These are phyloP conservation scores for Cytospora piceae DNA, from an alignment of 2,329 filamentous ascomycete genomes.

Conservation along the genomic window DNA sequence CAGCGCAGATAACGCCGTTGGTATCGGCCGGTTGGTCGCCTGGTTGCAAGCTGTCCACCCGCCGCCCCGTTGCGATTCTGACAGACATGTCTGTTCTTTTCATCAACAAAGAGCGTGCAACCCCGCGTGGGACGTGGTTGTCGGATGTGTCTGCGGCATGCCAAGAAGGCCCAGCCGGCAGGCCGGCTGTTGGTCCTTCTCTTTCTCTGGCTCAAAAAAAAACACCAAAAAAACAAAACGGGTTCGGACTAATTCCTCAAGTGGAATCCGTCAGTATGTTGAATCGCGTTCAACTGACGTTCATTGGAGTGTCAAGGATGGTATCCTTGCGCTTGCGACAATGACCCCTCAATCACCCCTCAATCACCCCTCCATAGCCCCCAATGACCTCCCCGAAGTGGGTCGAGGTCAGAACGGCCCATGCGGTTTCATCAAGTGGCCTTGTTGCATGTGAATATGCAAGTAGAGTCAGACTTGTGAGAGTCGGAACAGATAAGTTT, in stretches of 20 bases:
- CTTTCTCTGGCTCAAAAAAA: neutral
- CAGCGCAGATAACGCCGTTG: conserved; percentile 24
- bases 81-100: conserved; percentile 5
- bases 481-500: neutral
- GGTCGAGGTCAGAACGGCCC: conserved; percentile 1
- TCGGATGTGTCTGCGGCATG: conserved; percentile 11
- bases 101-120: conserved; percentile 13
- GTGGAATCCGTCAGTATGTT: neutral
- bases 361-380: neutral
- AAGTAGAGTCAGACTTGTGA: conserved; percentile 4
- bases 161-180: conserved; percentile 5
- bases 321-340: conserved; percentile 14
- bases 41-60: neutral
- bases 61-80: conserved; percentile 20
- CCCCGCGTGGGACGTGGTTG: conserved; percentile 7
- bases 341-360: conserved; percentile 14
- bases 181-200: neutral
- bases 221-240: neutral
- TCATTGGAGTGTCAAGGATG: conserved; percentile 2
- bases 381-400: conserved; percentile 15
- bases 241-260: conserved; percentile 7
- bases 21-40: conserved; percentile 2
- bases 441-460: conserved; percentile 27
- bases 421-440: neutral
- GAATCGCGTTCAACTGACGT: conserved; percentile 2